Base-by-base conservation (phyloP, 345 rosid genomes). In the Adansonia digitata region DNA sequence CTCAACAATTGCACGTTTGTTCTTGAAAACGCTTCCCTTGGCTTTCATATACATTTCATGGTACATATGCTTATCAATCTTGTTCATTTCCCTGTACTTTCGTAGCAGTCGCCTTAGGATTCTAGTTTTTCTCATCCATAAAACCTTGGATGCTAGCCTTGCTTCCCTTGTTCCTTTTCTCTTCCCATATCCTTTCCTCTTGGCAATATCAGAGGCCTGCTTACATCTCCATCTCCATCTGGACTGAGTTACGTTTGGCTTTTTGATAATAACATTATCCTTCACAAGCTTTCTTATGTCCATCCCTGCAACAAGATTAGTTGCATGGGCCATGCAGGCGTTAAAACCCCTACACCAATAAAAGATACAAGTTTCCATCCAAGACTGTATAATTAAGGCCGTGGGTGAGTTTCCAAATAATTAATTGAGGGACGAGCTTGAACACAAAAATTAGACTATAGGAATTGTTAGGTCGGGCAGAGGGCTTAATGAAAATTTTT, bases 1-100 rank as follows among this genome's bases (percentile, higher is more conserved):
- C 65, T 83, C 86, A 77, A 81, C 72, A 13, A 83, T 82, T 55
- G 79, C 75, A 4, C 86, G 52, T 71, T 81, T 84, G 68, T 84
- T 81, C 79, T 81, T 84, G 40, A 37, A 78, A 78, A 81, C 76
- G 70, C 66, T 75, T 67, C 80, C 86, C 78, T 83, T 83, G 29
- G 70, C 83, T 73, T 75, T 83, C 79, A 78, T 78, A 80, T 83
- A 81, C 82, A 73, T 78, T 65, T 81, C 84, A 76, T 81, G 84
- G 63, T 81, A 83, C 77, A 76, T 76, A 18, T 78, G 86, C 78
- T 52, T 83, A 79, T 83, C 84, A 45, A 83, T 83, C 75, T 83
- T 83, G 73, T 78, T 75, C 4, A 75, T 24, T 43, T 83, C 82
- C 14, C 84, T 39, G 12, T 81, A 83, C 75, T 83, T 83, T 8